Evolutionary conservation across 2,329 filamentous ascomycete species (phyloP).

Genomic region (Didymella exigua): DNA sequence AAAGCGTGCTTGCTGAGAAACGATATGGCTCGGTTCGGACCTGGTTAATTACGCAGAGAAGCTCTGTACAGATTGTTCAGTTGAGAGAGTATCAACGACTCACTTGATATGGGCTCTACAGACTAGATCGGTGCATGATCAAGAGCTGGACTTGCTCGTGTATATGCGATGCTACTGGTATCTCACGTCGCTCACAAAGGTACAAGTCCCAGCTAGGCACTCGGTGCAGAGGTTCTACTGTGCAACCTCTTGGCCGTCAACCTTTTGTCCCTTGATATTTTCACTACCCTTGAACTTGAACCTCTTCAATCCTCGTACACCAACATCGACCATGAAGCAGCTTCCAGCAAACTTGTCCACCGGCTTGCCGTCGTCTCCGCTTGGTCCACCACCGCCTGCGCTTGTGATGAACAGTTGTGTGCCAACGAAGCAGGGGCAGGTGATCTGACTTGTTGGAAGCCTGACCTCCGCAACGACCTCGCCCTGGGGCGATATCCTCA

Average conservation of each 20-base stretch:
- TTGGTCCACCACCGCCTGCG: constrained; percentile 55
- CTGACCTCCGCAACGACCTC: constrained; percentile 74
- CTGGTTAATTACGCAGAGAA: too few relatives aligned
- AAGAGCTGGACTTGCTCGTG: not conserved
- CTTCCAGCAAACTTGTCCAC: constrained; percentile 71
- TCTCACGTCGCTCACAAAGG: not conserved
- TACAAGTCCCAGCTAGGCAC: not conserved
- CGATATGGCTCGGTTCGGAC: too few relatives aligned
- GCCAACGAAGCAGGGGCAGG: constrained; percentile 80
- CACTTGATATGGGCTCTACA: not conserved
- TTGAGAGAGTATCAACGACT: too few relatives aligned
- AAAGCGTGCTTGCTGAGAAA: too few relatives aligned
- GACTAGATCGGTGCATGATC: not conserved
- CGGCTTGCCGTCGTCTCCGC: constrained; percentile 62
- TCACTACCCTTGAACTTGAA: constrained; percentile 45
- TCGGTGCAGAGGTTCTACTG: constrained; percentile 16
- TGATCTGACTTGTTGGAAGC: constrained; percentile 78
- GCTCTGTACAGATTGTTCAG: too few relatives aligned
- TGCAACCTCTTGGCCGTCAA: constrained; percentile 34
- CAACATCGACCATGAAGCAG: constrained; percentile 78
- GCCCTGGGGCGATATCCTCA: constrained; percentile 74
- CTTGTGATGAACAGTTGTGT: constrained; percentile 78
- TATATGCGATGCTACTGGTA: not conserved
- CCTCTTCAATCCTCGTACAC: constrained; percentile 62
- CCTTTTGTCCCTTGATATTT: constrained; percentile 38